Base-by-base conservation (phyloP, 148 eudicot species). In the Linanthus parryae region DNA sequence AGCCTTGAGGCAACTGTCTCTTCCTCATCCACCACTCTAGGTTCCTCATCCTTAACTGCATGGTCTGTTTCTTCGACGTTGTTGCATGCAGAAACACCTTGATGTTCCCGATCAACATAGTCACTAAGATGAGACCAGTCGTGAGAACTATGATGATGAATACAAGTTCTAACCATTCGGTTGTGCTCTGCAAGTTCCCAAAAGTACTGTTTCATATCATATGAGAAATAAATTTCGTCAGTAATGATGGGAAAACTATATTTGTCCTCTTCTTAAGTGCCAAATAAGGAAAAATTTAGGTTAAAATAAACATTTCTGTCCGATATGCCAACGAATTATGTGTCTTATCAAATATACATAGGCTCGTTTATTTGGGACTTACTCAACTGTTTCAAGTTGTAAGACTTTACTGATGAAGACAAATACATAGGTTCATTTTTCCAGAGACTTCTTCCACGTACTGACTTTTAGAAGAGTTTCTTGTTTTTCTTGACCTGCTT, bases 1-100 rank as follows among this genome's bases (percentile, higher is more conserved):
- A 72, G 3, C 45, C 50, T 7, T 24, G 59, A 4, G 99, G 96
- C 59, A 92, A 34, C 22, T 74, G 79, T 36, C 99, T 69, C 61
- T 65, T 84, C 19, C 80, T 72, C 98, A 92, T 92, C 98, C 98
- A 92, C 98, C 94, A 84, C 59, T 92, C 99, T 56, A 88, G 68
- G 57, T 82, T 92, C 60, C 99, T 79, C 99, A 84, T 84, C 66
- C 85, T 84, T 44, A 81, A 51, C 28, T 92, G 85, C 96, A 88
- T 92, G 19, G 87, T 90, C 57, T 88, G 99, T 56, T 87, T 92
- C 68, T 84, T 92, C 38, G 99, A 81, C 20, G 99, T 92, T 0
- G 94, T 88, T 38, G 99, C 96, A 56, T 79, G 79, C 73, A 92
- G 51, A 59, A 87, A 92, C 42, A 92, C 98, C 99, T 92, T 92